A percentile compares a stretch with the other conserved stretches of the same genome.
These are phyloP conservation scores for Syzygium malaccense DNA, from an alignment of 441 rosid species.

Conservation along the genomic window DNA sequence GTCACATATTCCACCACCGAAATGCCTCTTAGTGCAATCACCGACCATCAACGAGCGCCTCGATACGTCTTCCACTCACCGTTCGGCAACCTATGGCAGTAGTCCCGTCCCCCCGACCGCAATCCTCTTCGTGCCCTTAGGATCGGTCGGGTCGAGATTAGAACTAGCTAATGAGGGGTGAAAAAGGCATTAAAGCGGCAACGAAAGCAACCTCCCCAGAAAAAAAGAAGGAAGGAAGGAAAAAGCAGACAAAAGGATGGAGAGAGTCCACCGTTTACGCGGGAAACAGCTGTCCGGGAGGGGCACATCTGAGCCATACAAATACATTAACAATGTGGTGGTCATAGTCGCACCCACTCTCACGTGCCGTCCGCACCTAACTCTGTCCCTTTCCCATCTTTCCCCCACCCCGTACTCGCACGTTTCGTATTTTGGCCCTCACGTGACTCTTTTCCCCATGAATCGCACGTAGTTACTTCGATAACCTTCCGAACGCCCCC, in stretches of 20 bases:
- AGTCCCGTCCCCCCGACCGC: no score
- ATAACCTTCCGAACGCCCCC: not conserved
- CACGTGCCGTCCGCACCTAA: constrained; percentile 20
- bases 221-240: not conserved
- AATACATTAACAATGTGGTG: not conserved
- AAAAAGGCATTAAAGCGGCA: not conserved
- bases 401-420: constrained; percentile 14
- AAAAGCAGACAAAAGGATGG: not conserved
- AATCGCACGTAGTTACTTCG: no score
- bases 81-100: not conserved
- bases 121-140: no score
- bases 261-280: constrained; percentile 1
- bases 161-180: not conserved
- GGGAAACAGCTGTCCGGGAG: constrained; percentile 21
- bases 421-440: not conserved
- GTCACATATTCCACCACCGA: not conserved
- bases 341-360: not conserved
- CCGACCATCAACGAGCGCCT: not conserved
- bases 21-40: not conserved
- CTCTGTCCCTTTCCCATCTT: constrained; percentile 1
- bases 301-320: not conserved
- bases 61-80: not conserved
- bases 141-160: not conserved
- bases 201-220: not conserved
- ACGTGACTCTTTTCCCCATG: constrained; percentile 1